Evolutionary conservation across 371 early-diverging fungal species (phyloP).

Genomic region (Actinomortierella wolfii): DNA sequence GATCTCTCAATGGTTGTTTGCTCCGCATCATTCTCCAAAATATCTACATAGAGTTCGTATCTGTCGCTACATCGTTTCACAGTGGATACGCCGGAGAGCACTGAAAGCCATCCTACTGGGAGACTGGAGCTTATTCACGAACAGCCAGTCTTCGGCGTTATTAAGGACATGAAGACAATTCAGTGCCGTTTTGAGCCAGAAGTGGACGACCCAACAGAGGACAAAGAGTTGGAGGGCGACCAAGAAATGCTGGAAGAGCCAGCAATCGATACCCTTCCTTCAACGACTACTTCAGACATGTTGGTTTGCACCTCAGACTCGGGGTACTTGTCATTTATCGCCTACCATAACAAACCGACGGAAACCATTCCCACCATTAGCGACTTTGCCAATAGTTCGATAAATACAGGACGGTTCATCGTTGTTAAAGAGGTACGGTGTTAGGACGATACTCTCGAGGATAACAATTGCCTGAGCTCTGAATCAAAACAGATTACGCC

Average conservation of each 20-base stretch:
- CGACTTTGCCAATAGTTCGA: background rate
- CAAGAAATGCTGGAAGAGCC: constrained; percentile 1
- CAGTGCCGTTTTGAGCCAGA: constrained; percentile 16
- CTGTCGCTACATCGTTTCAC: constrained; percentile 20
- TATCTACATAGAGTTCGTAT: constrained; percentile 17
- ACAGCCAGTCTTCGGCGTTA: constrained; percentile 39
- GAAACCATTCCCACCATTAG: too few species aligned
- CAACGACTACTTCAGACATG: constrained; percentile 8
- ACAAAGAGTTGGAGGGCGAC: too few species aligned
- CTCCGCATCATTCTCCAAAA: background rate
- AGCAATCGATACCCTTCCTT: constrained; percentile 18
- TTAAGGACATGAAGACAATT: constrained; percentile 30
- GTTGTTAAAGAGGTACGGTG: constrained; percentile 21
- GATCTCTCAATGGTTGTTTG: background rate
- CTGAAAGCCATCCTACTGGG: constrained; percentile 16
- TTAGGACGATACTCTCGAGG: too few species aligned
- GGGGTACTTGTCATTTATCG: constrained; percentile 32
- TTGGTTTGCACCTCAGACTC: constrained; percentile 31
- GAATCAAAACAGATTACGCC: too few species aligned
- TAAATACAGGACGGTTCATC: constrained; percentile 13
- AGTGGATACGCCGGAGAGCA: constrained; percentile 6
- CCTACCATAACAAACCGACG: constrained; percentile 10
- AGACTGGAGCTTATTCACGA: constrained; percentile 18
- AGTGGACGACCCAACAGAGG: background rate
- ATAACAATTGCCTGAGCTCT: too few species aligned